Evolutionary conservation across 2,329 filamentous ascomycete species (phyloP), one percentile per base, ranked within the genome.

Genomic region (Anthostomella pinea): DNA sequence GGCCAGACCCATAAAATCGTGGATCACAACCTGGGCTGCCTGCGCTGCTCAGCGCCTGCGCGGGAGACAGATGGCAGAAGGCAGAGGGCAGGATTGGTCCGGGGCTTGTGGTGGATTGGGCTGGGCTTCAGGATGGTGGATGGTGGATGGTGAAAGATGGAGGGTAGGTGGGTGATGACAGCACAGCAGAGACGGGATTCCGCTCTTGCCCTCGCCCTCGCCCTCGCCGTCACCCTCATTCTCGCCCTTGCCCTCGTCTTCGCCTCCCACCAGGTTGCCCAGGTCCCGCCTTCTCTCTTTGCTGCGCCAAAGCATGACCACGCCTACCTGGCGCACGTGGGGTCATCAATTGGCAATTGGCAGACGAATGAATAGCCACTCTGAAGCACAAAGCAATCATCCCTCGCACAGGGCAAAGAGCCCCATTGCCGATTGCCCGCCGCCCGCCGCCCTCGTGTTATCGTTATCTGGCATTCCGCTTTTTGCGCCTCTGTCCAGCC

Each of bases 341-440:
- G 51, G 49, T 49, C 44, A 35, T 45, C 48, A 52, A 52, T 49
- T 56, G 51, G 52, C 41, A 38, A 40, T n/a, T n/a, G n/a, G n/a
- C n/a, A n/a, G n/a, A n/a, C 33, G 35, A 46, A 51, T 44, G 45
- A 29, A 39, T 35, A 35, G 32, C 36, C 41, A 42, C 41, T n/a
- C n/a, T n/a, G n/a, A n/a, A n/a, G n/a, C n/a, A n/a, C n/a, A 43
- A 41, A 34, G 19, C 20, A 28, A 39, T 33, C 33, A 14, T 33
- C 8, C 21, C 24, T 20, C 22, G 38, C 34, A 41, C 40, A 34
- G 36, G 33, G 33, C 25, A 30, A 18, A 22, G 22, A 26, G 18
- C 23, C 13, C 16, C 30, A 24, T 30, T 45, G 43, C n/a, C n/a
- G n/a, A n/a, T n/a, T n/a, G n/a, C n/a, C n/a, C n/a, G n/a, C n/a